A percentile compares a stretch with the other conserved stretches of the same genome.
Conservation (phyloP, 2,329 filamentous ascomycete species). For the Alternaria consortialis region DNA sequence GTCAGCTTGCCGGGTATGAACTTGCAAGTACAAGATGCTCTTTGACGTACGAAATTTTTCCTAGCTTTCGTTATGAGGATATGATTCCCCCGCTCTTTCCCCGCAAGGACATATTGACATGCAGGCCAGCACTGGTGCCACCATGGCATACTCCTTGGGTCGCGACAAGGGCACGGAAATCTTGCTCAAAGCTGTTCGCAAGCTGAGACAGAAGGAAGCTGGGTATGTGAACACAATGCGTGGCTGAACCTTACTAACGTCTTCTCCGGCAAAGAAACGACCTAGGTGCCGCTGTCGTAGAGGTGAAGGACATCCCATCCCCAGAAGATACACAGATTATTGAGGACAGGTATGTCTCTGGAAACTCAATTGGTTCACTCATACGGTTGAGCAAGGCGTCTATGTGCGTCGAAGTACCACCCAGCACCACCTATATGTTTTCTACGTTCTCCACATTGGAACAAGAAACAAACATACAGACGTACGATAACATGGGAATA, state of each 20-base stretch:
- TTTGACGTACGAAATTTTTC: background rate
- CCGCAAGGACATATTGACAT: background rate
- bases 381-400: background rate
- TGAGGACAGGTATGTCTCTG: background rate
- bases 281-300: background rate
- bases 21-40: background rate
- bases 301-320: background rate
- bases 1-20: background rate
- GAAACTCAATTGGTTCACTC: background rate
- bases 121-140: background rate
- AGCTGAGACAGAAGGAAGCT: background rate
- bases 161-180: background rate
- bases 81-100: background rate
- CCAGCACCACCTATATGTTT: background rate
- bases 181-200: slow-evolving; percentile 1
- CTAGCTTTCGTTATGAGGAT: background rate
- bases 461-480: background rate
- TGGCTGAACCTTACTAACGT: background rate
- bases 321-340: background rate
- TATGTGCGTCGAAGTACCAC: background rate
- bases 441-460: background rate
- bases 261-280: background rate
- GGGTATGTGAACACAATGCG: slow-evolving; percentile 3
- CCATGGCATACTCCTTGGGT: background rate
- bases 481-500: background rate